Base-by-base conservation (phyloP, 176 grass and related monocot species). In the Thalia dealbata region DNA sequence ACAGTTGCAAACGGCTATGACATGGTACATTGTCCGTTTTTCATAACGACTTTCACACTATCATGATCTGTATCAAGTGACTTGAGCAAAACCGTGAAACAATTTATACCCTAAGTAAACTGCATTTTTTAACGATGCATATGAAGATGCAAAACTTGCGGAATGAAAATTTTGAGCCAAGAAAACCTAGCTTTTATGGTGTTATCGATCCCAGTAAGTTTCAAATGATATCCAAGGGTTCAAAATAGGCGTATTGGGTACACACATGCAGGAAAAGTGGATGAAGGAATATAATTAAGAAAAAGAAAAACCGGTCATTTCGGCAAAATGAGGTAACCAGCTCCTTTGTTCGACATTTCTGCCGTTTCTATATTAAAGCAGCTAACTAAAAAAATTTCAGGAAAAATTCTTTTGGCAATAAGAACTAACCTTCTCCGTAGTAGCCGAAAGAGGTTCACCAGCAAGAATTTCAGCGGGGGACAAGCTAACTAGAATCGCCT, bases 401-500 rank as follows among this genome's bases (percentile, higher is more conserved):
- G 32, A 14, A 24, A 63, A 43, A 43, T 68, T 68, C 19, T 7
- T 25, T 77, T 73, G 75, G 22, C 28, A 35, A 44, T 29, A 14
- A 18, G 9, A 15, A 78, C 45, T 30, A 80, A 86, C 93, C 87
- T 97, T 97, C 19, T 91, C 85, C 0, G 89, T 97, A 29, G 78
- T 56, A 6, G 78, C 43, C 0, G 93, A 86, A 27, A 97, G 67
- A 0, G 89, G 93, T 27, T 71, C 86, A 22, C 87, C 93, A 4
- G 90, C 67, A 60, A 92, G 89, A 82, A 97, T 78, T 84, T 97
- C 93, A 42, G 84, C 69, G 0, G 89, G 89, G 3, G 89, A 80
- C 74, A 92, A 75, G 67, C 87, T 86, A 70, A 97, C 76, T 46
- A 92, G 61, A 74, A 92, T 61, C 3, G 89, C 93, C 88, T 97